Evolutionary conservation across 371 early-diverging fungal species (phyloP).

Genomic region (Mortierella sp.): DNA sequence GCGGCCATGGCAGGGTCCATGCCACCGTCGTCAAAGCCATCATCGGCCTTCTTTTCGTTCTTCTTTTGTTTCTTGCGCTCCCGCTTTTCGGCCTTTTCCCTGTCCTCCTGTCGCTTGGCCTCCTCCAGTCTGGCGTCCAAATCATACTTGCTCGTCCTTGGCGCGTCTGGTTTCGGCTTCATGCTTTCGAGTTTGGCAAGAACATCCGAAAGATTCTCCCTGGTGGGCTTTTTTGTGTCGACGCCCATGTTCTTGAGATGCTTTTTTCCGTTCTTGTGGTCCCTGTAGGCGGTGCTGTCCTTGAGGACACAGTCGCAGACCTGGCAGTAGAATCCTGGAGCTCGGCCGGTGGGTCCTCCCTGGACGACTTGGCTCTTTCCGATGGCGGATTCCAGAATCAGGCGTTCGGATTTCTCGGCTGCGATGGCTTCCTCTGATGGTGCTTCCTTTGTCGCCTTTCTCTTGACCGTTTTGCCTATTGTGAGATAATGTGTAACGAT

Average conservation of each 20-base stretch:
- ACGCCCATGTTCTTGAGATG: conserved; percentile 83
- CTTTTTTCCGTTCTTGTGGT: conserved; percentile 92
- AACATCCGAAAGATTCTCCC: conserved; percentile 63
- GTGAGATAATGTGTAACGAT: background rate
- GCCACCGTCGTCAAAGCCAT: conserved; percentile 40
- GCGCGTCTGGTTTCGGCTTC: conserved; percentile 64
- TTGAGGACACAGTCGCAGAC: conserved; percentile 89
- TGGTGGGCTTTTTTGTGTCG: conserved; percentile 85
- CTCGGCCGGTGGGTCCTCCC: conserved; percentile 67
- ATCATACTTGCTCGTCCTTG: conserved; percentile 61
- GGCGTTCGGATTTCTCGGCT: conserved; percentile 58
- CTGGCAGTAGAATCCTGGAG: conserved; percentile 94
- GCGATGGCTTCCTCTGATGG: conserved; percentile 43
- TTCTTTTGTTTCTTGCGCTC: conserved; percentile 60
- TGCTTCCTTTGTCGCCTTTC: conserved; percentile 26
- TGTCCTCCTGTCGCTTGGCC: conserved; percentile 63
- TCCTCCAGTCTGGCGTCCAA: conserved; percentile 67
- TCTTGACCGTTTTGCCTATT: conserved; percentile 45
- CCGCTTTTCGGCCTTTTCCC: conserved; percentile 64
- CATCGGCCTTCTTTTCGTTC: conserved; percentile 46
- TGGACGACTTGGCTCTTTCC: conserved; percentile 89
- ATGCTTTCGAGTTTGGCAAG: conserved; percentile 56
- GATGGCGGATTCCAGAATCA: conserved; percentile 80
- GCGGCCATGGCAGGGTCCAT: conserved; percentile 59
- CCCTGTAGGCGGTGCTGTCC: conserved; percentile 88